Base-by-base conservation (phyloP, 768 basidiomycete species). In the Tylopilus plumbeoviolaceoides region DNA sequence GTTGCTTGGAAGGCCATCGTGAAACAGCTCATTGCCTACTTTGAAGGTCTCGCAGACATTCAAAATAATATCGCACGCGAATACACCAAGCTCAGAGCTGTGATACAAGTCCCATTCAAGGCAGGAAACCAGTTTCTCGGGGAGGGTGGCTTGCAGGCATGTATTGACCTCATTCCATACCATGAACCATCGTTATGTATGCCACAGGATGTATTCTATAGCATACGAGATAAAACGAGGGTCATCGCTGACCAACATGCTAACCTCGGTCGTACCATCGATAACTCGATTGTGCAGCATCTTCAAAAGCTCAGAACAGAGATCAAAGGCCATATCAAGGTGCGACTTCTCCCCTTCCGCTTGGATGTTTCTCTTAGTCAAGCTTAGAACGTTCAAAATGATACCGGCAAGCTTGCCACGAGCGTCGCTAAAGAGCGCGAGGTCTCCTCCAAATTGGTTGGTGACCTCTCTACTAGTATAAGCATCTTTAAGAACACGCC, bases 281-380 rank as follows among this genome's bases (percentile, higher is more conserved):
- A 99, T 60, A 89, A 87, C 30, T 95, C 93, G 5, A 98, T 98
- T 64, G 95, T 99, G 2, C 94, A 98, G 69, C 97, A 98, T 68
- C 80, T 99, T 9, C 89, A 97, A 71, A 98, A 98, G 71, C 80
- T 98, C n/a, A 75, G 87, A 28, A 76, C 83, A 2, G 97, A 99
- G 71, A 93, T 99, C 70, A 98, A 98, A 73, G 95, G 95, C 2
- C 97, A 99, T 70, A 89, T 99, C 68, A 94, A 91, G 82, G 91
- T 89, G 40, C 20, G 62, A 18, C 31, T 2, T 12, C 18, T 23
- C 11, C 12, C 20, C 30, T 12, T 28, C 28, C 8, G 10, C 5
- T 20, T 42, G 18, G 10, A 27, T 36, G 14, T 20, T 25, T 39
- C 44, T 45, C 8, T 15, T 12, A 18, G 3, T 9, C 8, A 51